A percentile compares a stretch with the other conserved stretches of the same genome.
These are phyloP conservation scores for Funneliformis mosseae DNA, from an alignment of 192 early-diverging fungal genomes.

Conservation along the genomic window DNA sequence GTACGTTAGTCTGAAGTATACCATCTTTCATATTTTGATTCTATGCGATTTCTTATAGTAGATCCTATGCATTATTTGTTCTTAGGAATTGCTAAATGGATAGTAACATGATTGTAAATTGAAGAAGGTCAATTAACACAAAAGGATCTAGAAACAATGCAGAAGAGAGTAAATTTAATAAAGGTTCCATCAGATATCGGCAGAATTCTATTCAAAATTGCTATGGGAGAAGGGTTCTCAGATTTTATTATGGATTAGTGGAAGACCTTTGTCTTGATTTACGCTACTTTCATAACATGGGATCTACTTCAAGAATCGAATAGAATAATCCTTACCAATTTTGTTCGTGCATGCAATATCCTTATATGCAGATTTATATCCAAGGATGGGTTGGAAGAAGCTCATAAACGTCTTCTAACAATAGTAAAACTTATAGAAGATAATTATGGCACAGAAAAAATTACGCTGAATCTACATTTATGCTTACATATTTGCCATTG, in stretches of 20 bases:
- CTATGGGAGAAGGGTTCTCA: neutral
- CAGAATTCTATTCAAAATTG: neutral
- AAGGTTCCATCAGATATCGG: neutral
- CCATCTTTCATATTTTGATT: neutral
- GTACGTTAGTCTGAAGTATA: neutral
- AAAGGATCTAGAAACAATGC: neutral
- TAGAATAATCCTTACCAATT: too few relatives aligned
- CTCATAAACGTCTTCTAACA: too few relatives aligned
- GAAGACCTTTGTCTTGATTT: too few relatives aligned
- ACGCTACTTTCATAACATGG: too few relatives aligned
- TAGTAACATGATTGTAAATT: neutral
- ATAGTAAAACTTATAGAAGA: too few relatives aligned
- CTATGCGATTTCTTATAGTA: neutral
- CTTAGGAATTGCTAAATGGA: neutral
- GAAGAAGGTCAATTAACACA: neutral
- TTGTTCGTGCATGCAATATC: too few relatives aligned
- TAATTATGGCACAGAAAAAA: too few relatives aligned
- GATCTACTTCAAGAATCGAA: too few relatives aligned
- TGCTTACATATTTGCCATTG: too few relatives aligned
- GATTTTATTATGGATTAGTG: neutral
- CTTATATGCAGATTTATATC: too few relatives aligned
- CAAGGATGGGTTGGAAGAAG: too few relatives aligned
- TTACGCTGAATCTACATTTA: too few relatives aligned
- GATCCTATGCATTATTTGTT: neutral
- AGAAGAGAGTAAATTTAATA: neutral